These are phyloP conservation scores for Pterulicium gracile DNA, from an alignment of 1,284 basidiomycete genomes.

Conservation along the genomic window DNA sequence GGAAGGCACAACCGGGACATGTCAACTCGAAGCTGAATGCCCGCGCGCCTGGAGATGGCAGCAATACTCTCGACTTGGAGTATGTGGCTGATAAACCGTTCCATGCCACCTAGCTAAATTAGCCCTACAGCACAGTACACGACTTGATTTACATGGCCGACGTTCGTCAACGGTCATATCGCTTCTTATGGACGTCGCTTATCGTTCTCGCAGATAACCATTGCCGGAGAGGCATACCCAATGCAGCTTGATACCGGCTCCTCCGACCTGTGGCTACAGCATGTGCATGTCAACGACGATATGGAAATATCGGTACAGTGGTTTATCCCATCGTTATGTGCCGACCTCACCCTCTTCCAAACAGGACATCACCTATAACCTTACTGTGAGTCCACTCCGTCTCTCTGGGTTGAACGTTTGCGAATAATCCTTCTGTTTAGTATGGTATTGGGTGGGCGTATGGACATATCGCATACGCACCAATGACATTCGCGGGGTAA, in stretches of 20 bases:
- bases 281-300: slow-evolving; percentile 10
- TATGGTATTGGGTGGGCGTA: slow-evolving; percentile 72
- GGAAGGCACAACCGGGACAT: neutral
- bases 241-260: slow-evolving; percentile 77
- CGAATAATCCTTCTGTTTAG: slow-evolving; percentile 29
- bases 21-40: slow-evolving; percentile 12
- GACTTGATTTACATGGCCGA: slow-evolving; percentile 70
- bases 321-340: neutral
- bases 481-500: slow-evolving; percentile 60
- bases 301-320: neutral
- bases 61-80: slow-evolving; percentile 30
- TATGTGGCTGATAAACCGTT: slow-evolving; percentile 15
- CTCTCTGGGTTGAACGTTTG: no score
- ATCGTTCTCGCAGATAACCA: slow-evolving; percentile 4
- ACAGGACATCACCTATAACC: slow-evolving; percentile 37
- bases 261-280: slow-evolving; percentile 70
- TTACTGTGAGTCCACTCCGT: slow-evolving; percentile 37
- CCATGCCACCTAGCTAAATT: slow-evolving; percentile 9
- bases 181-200: slow-evolving; percentile 3
- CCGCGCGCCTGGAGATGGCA: slow-evolving; percentile 12
- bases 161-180: slow-evolving; percentile 28
- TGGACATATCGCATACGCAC: slow-evolving; percentile 49
- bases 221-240: slow-evolving; percentile 34
- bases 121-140: slow-evolving; percentile 60
- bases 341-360: neutral